phyloP scores from a whole-genome alignment of 306 rosid genomes.

The Luffa aegyptiaca region DNA sequence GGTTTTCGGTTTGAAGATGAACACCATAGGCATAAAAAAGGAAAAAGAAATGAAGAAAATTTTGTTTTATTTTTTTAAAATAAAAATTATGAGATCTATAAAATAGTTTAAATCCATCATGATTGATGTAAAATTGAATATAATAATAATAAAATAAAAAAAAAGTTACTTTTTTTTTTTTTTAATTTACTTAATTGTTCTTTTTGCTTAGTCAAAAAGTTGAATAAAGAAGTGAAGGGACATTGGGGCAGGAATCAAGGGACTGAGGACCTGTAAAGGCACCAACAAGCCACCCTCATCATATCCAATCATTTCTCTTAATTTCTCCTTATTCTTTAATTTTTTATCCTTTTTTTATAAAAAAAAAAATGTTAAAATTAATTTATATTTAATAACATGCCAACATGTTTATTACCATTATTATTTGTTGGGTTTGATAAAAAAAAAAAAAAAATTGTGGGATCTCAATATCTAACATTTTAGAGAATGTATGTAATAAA shows the following conservation, averaged over 20 bases:
- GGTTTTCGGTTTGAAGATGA: no score
- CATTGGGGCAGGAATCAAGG: conserved; percentile 18
- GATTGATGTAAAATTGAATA: neutral
- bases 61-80: neutral
- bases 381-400: neutral
- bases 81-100: neutral
- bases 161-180: conserved; percentile 7
- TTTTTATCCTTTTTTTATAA: neutral
- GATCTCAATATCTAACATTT: no score
- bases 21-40: neutral
- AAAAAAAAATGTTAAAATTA: neutral
- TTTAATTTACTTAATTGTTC: neutral
- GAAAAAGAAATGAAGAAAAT: neutral
- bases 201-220: neutral
- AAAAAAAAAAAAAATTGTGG: no score
- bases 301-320: neutral
- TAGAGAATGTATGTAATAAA: no score
- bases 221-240: conserved; percentile 9
- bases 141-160: neutral
- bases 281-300: conserved; percentile 7
- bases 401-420: neutral
- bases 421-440: no score
- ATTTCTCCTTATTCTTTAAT: neutral
- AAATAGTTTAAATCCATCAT: neutral
- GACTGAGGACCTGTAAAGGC: neutral